These are phyloP conservation scores for Cryphonectria radicalis DNA, from an alignment of 2,329 filamentous ascomycete genomes.

Conservation along the genomic window DNA sequence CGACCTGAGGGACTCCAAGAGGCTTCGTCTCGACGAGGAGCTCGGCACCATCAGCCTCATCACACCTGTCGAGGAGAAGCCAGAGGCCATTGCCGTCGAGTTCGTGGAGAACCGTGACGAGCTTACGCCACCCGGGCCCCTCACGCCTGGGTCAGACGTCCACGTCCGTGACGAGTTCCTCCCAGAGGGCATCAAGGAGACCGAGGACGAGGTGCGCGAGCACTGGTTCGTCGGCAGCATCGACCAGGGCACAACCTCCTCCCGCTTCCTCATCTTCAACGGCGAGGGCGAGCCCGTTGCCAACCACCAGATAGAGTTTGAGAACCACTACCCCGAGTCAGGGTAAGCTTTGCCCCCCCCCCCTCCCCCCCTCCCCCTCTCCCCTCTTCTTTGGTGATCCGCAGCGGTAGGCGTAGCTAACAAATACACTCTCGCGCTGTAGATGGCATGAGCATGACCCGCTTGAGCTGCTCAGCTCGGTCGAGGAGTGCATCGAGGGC, in stretches of 20 bases:
- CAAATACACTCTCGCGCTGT: conserved; percentile 13
- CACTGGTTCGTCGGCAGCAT: conserved; percentile 80
- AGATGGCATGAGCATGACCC: conserved; percentile 94
- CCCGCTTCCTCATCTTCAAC: conserved; percentile 90
- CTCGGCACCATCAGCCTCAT: conserved; percentile 27
- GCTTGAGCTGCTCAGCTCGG: conserved; percentile 72
- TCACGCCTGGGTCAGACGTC: conserved; percentile 8
- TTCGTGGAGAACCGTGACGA: conserved; percentile 25
- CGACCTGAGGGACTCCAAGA: conserved; percentile 22
- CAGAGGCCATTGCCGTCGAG: conserved; percentile 23
- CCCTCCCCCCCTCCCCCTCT: conserved; percentile 6
- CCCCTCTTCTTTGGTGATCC: conserved; percentile 16
- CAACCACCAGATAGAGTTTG: conserved; percentile 84
- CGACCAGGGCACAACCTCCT: conserved; percentile 89
- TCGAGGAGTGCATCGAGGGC: conserved; percentile 78
- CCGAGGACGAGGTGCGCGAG: conserved; percentile 35
- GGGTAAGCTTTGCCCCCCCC: conserved; percentile 62
- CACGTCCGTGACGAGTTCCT: conserved; percentile 30
- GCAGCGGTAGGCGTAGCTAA: background rate
- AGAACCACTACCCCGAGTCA: conserved; percentile 80
- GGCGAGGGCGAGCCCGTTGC: conserved; percentile 76
- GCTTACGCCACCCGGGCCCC: conserved; percentile 29
- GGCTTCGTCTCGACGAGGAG: conserved; percentile 23
- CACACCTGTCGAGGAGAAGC: conserved; percentile 24
- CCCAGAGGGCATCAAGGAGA: conserved; percentile 35